Evolutionary conservation across 441 rosid species (phyloP).

Genomic region (Gossypium gossypioides): DNA sequence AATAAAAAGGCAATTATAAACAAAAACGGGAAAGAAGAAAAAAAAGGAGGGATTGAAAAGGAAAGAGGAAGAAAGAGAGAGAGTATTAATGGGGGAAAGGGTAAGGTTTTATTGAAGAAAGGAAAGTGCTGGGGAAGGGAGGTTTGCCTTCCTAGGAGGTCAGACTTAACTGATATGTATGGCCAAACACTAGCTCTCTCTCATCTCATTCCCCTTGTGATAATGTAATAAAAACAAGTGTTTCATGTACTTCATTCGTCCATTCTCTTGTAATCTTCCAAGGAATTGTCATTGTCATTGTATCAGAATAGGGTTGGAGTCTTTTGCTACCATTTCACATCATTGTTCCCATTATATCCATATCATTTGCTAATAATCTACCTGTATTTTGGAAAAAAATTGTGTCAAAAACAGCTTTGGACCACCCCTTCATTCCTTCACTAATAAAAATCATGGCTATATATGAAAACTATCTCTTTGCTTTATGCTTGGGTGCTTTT

Average conservation of each 20-base stretch:
- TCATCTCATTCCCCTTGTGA: constrained; percentile 17
- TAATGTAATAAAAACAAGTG: constrained; percentile 7
- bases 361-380: constrained; percentile 14
- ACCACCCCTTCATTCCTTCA: not conserved
- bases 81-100: constrained; percentile 10
- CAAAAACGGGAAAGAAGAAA: not conserved
- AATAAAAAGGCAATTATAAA: not conserved
- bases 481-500: not conserved
- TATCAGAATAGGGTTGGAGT: constrained; percentile 25
- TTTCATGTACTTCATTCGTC: constrained; percentile 35
- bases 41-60: not conserved
- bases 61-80: constrained; percentile 9
- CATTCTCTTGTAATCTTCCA: constrained; percentile 28
- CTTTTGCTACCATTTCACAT: constrained; percentile 19
- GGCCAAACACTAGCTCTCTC: constrained; percentile 10
- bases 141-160: constrained; percentile 15
- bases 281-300: constrained; percentile 43
- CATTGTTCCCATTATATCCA: not conserved
- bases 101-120: constrained; percentile 9
- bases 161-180: constrained; percentile 7
- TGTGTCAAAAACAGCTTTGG: not conserved
- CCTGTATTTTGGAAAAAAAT: not conserved
- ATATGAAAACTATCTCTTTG: not conserved
- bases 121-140: constrained; percentile 1
- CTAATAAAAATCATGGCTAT: not conserved